Evolutionary conservation across 257 asterid genomes (phyloP), one percentile per base, ranked within the genome.

Genomic region (Penstemon davidsonii): DNA sequence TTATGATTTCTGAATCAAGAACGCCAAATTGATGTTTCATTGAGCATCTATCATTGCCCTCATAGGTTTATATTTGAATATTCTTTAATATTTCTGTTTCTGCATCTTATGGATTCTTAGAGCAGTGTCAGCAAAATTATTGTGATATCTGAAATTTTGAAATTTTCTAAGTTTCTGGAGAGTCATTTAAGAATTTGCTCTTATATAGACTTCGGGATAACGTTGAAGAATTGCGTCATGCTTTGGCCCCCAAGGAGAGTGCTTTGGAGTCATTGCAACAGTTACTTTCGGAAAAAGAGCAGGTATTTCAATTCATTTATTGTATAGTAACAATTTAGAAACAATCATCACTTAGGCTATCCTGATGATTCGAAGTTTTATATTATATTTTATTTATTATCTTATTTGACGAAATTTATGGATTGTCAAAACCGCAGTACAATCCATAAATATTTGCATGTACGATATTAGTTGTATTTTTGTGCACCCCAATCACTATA

Each of bases 221-320:
- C 83, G 75, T 90, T 72, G 99, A 93, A 82, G 99, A 93, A 75
- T 70, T 93, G 75, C 96, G 95, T 11, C 78, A 62, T 77, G 88
- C 96, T 52, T 74, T 93, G 71, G 85, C 76, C 73, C 92, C 97
- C 66, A 93, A 93, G 77, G 99, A 93, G 73, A 84, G 51, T 82
- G 92, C 91, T 78, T 45, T 93, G 77, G 99, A 90, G 78, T 75
- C 92, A 57, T 83, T 85, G 85, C 96, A 90, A 63, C 97, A 87
- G 77, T 74, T 90, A 10, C 88, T 93, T 81, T 51, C 74, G 71
- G 97, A 88, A 66, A 93, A 90, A 78, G 96, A 90, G 39, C 96
- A 90, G 97, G 99, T 88, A 77, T 41, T 47, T 67, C 12, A 18
- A 41, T 38, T 62, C 65, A 57, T 74, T 45, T 58, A 59, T 15